Percentiles rank a stretch among this genome's conserved stretches.
These are phyloP conservation scores for Serendipita indica DNA, from an alignment of 768 basidiomycete species.

Conservation along the genomic window DNA sequence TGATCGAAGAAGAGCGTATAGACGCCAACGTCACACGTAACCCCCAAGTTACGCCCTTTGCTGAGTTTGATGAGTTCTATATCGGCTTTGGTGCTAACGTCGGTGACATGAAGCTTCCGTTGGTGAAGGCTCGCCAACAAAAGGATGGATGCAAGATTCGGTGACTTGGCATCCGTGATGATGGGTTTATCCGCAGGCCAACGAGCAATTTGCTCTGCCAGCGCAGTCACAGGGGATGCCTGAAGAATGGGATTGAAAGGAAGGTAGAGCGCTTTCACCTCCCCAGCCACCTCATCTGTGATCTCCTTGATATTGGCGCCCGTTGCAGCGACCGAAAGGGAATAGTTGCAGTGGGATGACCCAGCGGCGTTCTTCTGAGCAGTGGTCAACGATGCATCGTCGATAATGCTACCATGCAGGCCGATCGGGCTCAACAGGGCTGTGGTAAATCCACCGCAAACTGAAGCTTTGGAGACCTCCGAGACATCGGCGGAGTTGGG, in stretches of 20 bases:
- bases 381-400: conserved; percentile 49
- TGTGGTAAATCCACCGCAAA: conserved; percentile 84
- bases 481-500: conserved; percentile 43
- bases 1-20: conserved; percentile 79
- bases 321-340: conserved; percentile 64
- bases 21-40: conserved; percentile 91
- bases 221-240: conserved; percentile 37
- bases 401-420: conserved; percentile 43
- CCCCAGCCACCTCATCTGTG: conserved; percentile 61
- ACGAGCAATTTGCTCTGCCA: conserved; percentile 74
- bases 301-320: conserved; percentile 45
- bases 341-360: conserved; percentile 74
- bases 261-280: conserved; percentile 76
- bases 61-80: conserved; percentile 80
- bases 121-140: conserved; percentile 86
- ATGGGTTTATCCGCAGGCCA: conserved; percentile 92
- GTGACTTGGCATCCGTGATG: conserved; percentile 81
- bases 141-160: conserved; percentile 84
- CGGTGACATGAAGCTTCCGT: conserved; percentile 78
- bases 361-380: conserved; percentile 50
- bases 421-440: conserved; percentile 65
- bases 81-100: conserved; percentile 76
- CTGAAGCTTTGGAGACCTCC: conserved; percentile 60
- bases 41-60: conserved; percentile 85
- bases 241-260: conserved; percentile 40